These are phyloP conservation scores for Gloeostereum incarnatum DNA, from an alignment of 768 basidiomycete genomes.

Conservation along the genomic window DNA sequence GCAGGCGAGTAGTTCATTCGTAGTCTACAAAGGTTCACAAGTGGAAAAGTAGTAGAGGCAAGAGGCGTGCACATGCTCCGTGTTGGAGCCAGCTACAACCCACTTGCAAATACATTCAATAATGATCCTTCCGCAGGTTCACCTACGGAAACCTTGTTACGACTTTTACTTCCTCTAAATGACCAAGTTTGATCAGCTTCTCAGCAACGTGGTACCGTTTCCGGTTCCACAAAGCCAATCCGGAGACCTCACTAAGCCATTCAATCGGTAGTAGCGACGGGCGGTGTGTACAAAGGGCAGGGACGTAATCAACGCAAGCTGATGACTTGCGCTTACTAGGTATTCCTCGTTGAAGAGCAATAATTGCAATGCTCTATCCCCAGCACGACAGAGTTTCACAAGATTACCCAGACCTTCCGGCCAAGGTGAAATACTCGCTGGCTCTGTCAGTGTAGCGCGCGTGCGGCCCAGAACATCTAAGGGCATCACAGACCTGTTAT, in stretches of 20 bases:
- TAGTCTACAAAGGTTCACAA: slow-evolving; percentile 6
- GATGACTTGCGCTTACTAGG: slow-evolving; percentile 83
- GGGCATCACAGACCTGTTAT: slow-evolving; percentile 90
- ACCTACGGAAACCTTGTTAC: slow-evolving; percentile 78
- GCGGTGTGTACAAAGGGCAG: slow-evolving; percentile 89
- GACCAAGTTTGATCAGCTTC: slow-evolving; percentile 71
- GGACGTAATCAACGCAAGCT: slow-evolving; percentile 86
- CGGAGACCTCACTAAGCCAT: slow-evolving; percentile 84
- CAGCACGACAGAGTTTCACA: slow-evolving; percentile 75
- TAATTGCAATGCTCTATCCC: slow-evolving; percentile 90
- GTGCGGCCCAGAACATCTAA: slow-evolving; percentile 87
- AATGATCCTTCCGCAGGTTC: slow-evolving; percentile 79
- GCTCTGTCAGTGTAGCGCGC: slow-evolving; percentile 85
- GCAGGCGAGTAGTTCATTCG: slow-evolving; percentile 13
- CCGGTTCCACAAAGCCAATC: slow-evolving; percentile 63
- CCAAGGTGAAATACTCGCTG: slow-evolving; percentile 74
- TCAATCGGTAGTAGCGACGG: slow-evolving; percentile 89
- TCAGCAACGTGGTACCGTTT: slow-evolving; percentile 31
- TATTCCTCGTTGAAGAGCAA: slow-evolving; percentile 90
- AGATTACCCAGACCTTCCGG: slow-evolving; percentile 69
- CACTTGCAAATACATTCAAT: slow-evolving; percentile 25
- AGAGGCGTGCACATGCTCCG: slow-evolving; percentile 26
- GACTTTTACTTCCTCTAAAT: slow-evolving; percentile 83
- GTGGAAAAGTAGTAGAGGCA: not conserved
- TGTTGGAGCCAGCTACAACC: slow-evolving; percentile 21